Percentiles rank a stretch among this genome's conserved stretches.
Evolutionary conservation across 768 basidiomycete species (phyloP).

Genomic region (Clathrus columnatus): DNA sequence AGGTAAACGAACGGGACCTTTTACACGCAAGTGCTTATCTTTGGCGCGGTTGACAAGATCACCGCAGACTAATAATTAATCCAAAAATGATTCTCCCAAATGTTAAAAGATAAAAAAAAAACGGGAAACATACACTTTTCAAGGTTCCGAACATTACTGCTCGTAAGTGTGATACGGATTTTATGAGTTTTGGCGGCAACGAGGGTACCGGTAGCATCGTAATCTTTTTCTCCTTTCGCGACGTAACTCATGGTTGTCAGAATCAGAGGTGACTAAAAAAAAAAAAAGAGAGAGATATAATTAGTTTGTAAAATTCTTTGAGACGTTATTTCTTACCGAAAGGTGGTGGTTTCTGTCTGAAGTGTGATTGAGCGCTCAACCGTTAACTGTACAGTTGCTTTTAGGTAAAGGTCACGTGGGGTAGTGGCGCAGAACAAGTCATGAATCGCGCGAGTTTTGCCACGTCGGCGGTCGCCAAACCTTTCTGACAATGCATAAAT

Average conservation of each 20-base stretch:
- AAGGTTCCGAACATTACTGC: conserved; percentile 94
- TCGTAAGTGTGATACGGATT: conserved; percentile 98
- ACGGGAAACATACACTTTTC: conserved; percentile 75
- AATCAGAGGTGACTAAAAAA: conserved; percentile 6
- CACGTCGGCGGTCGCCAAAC: too few species aligned
- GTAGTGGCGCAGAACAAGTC: too few species aligned
- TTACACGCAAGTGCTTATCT: conserved; percentile 98
- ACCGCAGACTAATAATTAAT: conserved; percentile 65
- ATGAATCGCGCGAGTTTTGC: too few species aligned
- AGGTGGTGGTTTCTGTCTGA: not conserved
- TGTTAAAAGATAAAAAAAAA: not conserved
- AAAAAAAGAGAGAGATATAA: not conserved
- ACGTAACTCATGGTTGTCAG: conserved; percentile 85
- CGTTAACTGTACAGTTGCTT: not conserved
- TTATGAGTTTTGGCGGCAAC: conserved; percentile 95
- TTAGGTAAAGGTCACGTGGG: not conserved
- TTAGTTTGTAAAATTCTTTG: not conserved
- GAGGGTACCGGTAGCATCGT: conserved; percentile 84
- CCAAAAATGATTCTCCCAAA: not conserved
- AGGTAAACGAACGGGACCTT: conserved; percentile 96
- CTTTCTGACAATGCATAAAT: too few species aligned
- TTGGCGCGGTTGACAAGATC: conserved; percentile 98
- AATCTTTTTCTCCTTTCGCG: conserved; percentile 97
- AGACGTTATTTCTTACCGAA: not conserved
- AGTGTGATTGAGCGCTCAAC: not conserved